phyloP scores from a whole-genome alignment of 306 rosid genomes.

The Castanea mollissima region DNA sequence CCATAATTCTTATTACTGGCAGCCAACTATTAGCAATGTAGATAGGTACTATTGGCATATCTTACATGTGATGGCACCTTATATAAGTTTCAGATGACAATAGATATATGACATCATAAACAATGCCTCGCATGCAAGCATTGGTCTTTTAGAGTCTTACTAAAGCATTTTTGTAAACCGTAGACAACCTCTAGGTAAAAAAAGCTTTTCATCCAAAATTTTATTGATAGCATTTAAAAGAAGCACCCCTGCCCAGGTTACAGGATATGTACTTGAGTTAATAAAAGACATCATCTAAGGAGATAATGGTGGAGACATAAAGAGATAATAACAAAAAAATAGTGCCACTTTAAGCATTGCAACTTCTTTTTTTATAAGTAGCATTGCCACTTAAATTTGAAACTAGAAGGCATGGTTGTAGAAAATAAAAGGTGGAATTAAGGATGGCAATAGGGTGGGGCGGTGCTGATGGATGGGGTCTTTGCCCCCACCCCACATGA shows the following conservation, averaged over 20 bases:
- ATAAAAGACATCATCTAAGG: too few relatives aligned
- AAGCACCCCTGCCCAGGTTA: not conserved
- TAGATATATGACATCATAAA: not conserved
- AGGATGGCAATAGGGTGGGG: too few relatives aligned
- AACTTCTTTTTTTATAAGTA: not conserved
- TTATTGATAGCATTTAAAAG: not conserved
- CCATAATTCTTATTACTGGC: not conserved
- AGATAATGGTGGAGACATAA: too few relatives aligned
- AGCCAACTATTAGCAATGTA: not conserved
- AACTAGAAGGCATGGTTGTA: not conserved
- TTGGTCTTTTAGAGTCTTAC: not conserved
- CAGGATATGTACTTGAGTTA: too few relatives aligned
- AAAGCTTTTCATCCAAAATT: not conserved
- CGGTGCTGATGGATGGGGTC: too few relatives aligned
- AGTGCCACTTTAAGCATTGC: not conserved
- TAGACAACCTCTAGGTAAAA: not conserved
- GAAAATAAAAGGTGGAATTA: not conserved
- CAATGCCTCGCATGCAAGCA: not conserved
- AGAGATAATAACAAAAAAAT: too few relatives aligned
- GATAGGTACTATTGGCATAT: not conserved
- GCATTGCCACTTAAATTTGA: not conserved
- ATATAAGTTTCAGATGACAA: not conserved
- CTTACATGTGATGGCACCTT: not conserved
- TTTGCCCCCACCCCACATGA: too few relatives aligned
- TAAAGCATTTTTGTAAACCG: not conserved